A percentile compares a stretch with the other conserved stretches of the same genome.
These are phyloP conservation scores for Evernia prunastri DNA, from an alignment of 495 filamentous ascomycete genomes.

Conservation along the genomic window DNA sequence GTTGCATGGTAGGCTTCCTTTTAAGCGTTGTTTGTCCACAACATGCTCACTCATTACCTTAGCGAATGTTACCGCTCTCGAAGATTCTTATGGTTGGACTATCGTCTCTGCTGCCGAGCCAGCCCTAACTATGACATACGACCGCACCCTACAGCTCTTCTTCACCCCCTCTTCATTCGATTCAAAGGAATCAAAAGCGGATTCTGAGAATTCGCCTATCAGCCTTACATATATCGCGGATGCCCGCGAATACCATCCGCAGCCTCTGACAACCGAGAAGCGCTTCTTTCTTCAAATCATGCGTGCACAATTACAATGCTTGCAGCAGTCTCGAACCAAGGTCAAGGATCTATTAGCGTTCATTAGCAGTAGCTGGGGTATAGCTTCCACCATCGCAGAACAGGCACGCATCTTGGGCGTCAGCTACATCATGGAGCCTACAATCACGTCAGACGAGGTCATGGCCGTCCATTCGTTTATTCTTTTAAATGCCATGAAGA, in stretches of 20 bases:
- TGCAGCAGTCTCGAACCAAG: constrained; percentile 43
- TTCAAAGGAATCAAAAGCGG: constrained; percentile 20
- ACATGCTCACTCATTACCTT: constrained; percentile 18
- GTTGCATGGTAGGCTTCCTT: constrained; percentile 55
- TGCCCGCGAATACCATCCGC: constrained; percentile 32
- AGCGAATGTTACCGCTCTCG: constrained; percentile 64
- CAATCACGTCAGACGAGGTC: constrained; percentile 49
- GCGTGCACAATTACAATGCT: constrained; percentile 48
- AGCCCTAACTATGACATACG: constrained; percentile 70
- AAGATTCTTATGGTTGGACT: constrained; percentile 68
- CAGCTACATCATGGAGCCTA: constrained; percentile 47
- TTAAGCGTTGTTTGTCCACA: constrained; percentile 5
- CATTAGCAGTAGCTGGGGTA: constrained; percentile 55
- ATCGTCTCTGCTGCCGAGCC: constrained; percentile 57
- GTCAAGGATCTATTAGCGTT: constrained; percentile 48
- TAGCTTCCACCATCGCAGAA: constrained; percentile 43
- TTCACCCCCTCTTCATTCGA: constrained; percentile 63
- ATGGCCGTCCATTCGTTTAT: constrained; percentile 47
- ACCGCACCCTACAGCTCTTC: constrained; percentile 65
- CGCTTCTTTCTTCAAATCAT: constrained; percentile 67
- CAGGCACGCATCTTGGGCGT: constrained; percentile 50
- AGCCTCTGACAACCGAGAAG: constrained; percentile 44
- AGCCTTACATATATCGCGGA: constrained; percentile 43
- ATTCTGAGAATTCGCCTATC: constrained; percentile 37
- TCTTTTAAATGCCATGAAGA: constrained; percentile 51